A percentile compares a stretch with the other conserved stretches of the same genome.
phyloP scores from a whole-genome alignment of 2,329 filamentous ascomycete genomes.

The Colletotrichum lindemuthianum region DNA sequence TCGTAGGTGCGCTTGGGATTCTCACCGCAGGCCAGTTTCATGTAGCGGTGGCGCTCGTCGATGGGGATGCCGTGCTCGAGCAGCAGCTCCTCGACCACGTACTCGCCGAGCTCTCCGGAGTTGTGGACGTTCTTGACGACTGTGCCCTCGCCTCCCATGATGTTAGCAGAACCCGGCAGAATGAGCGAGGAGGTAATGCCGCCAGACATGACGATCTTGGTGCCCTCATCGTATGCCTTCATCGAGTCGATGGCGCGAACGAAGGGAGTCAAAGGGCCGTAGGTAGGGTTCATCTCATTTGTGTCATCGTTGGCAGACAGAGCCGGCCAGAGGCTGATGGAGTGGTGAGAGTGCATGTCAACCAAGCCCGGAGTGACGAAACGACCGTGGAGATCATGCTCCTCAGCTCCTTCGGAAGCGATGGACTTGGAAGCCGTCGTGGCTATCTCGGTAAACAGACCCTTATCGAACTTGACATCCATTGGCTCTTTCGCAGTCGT shows the following conservation, averaged over 20 bases:
- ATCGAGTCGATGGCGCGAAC: slow-evolving; percentile 51
- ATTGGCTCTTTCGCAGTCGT: slow-evolving; percentile 43
- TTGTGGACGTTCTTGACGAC: slow-evolving; percentile 52
- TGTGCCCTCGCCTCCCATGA: slow-evolving; percentile 56
- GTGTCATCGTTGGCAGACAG: slow-evolving; percentile 45
- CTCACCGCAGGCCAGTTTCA: slow-evolving; percentile 59
- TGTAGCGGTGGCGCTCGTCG: slow-evolving; percentile 47
- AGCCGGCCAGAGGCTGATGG: slow-evolving; percentile 46
- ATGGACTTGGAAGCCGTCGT: slow-evolving; percentile 33
- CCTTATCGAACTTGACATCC: slow-evolving; percentile 51
- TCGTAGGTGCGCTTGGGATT: slow-evolving; percentile 52
- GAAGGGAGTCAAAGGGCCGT: slow-evolving; percentile 50
- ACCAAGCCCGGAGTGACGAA: slow-evolving; percentile 56
- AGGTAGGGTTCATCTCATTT: slow-evolving; percentile 48
- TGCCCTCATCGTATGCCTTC: slow-evolving; percentile 52
- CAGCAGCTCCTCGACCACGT: slow-evolving; percentile 53
- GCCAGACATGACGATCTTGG: slow-evolving; percentile 52
- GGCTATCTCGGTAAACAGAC: slow-evolving; percentile 47
- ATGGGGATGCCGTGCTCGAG: slow-evolving; percentile 50
- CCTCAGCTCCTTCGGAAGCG: slow-evolving; percentile 32
- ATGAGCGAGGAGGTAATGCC: slow-evolving; percentile 58
- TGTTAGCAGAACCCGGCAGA: slow-evolving; percentile 54
- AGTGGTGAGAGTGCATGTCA: slow-evolving; percentile 58
- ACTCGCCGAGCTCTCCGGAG: slow-evolving; percentile 47
- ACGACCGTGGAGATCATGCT: slow-evolving; percentile 47